These are phyloP conservation scores for Waltiozyma sp. DNA, from an alignment of 1,139 yeast species.

Conservation along the genomic window DNA sequence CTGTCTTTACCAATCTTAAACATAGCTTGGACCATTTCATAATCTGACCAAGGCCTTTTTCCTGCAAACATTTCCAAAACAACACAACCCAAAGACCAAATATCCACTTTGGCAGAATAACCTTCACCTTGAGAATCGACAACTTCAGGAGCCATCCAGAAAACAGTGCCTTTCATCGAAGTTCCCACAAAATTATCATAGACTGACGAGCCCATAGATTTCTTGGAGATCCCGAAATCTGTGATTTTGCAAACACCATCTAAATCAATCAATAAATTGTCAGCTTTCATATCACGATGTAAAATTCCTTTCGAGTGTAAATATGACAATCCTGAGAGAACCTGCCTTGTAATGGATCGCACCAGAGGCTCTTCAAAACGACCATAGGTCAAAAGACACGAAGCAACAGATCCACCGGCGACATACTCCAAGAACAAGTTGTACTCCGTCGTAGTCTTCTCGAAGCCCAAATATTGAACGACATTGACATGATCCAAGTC, in stretches of 20 bases:
- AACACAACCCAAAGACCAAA: conserved; percentile 93
- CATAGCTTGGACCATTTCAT: conserved; percentile 72
- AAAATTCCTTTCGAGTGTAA: conserved; percentile 79
- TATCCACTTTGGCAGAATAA: conserved; percentile 90
- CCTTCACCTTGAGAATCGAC: conserved; percentile 84
- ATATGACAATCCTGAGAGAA: conserved; percentile 73
- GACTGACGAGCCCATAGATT: conserved; percentile 50
- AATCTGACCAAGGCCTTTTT: conserved; percentile 72
- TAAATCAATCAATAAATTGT: conserved; percentile 74
- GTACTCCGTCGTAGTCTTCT: conserved; percentile 62
- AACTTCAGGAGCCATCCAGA: conserved; percentile 99
- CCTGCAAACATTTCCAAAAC: conserved; percentile 92
- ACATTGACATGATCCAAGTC: conserved; percentile 90
- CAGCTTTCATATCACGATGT: conserved; percentile 95
- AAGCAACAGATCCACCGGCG: conserved; percentile 95
- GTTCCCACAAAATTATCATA: conserved; percentile 87
- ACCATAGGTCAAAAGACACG: conserved; percentile 75
- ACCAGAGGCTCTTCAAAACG: conserved; percentile 73
- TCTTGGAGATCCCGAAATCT: conserved; percentile 93
- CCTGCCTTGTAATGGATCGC: conserved; percentile 66
- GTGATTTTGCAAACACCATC: conserved; percentile 95
- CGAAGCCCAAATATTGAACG: conserved; percentile 93
- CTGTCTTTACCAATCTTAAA: conserved; percentile 57
- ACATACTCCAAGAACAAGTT: conserved; percentile 89
- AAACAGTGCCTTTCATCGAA: conserved; percentile 98